Conservation (phyloP, 257 asterid species). For the Solanum pennellii region DNA sequence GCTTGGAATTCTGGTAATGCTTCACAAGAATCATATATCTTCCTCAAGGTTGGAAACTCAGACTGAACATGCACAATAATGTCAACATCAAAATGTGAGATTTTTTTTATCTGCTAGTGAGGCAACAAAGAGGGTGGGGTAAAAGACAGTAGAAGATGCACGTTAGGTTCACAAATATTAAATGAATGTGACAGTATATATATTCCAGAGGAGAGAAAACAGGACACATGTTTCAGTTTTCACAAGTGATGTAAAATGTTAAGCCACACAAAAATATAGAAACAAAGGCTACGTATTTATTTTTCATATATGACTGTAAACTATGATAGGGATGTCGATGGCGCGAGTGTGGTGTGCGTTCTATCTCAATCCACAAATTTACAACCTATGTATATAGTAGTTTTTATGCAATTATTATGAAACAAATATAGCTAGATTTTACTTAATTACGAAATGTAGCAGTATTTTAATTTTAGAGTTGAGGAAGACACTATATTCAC, state of each 20-base stretch:
- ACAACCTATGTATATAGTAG: background rate
- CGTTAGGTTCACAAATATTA: background rate
- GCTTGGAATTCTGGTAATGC: conserved; percentile 54
- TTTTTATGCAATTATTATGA: background rate
- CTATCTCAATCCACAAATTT: background rate
- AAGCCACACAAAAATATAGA: too few relatives aligned
- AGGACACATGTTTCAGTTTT: background rate
- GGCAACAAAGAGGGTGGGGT: background rate
- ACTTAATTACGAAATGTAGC: background rate
- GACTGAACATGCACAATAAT: conserved; percentile 25
- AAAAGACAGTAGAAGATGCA: background rate
- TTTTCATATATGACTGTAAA: background rate
- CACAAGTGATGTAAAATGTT: background rate
- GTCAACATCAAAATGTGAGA: background rate
- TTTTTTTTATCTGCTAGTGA: background rate
- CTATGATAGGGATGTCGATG: background rate
- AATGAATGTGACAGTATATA: background rate
- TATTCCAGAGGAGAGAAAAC: background rate
- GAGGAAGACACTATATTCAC: background rate
- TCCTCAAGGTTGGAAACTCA: conserved; percentile 32
- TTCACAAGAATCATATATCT: conserved; percentile 31
- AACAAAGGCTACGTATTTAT: background rate
- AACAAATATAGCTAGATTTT: too few relatives aligned
- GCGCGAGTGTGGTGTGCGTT: background rate
- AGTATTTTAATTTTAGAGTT: background rate